Base-by-base conservation (phyloP, 225 moss, liverwort and hornwort species). In the Takakia lepidozioides region DNA sequence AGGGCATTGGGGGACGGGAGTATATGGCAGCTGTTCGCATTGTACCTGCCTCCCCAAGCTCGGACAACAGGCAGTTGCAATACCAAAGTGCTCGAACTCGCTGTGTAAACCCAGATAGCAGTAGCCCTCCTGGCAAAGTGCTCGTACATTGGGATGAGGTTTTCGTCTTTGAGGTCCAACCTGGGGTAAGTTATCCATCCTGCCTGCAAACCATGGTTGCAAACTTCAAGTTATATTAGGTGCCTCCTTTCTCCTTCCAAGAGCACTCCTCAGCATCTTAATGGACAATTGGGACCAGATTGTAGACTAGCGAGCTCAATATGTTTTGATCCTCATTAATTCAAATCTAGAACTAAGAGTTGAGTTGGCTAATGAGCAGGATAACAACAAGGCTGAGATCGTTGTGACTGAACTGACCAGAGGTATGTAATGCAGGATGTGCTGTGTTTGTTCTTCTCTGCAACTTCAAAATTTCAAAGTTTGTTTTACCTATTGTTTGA, bases 11-110 rank as follows among this genome's bases (percentile, higher is more conserved):
- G 44, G 95, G 95, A 24, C 84, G 95, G 19, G 95, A 98, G 49
- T 98, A 87, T 44, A 72, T 90, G 87, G 70, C 78, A 54, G 73
- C 87, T 52, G 54, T 87, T 38, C 84, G 75, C 51, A 69, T 98
- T 20, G 69, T 91, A 30, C 95, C 87, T 30, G 52, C 73, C 37
- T 48, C 53, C 70, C 42, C 82, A 80, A 57, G 60, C 52, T 55
- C 73, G 45, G 80, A 83, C 54, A 67, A 70, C 56, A 82, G 58
- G 46, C 82, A 81, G 52, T 50, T 85, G 11, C 90, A 87, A 38
- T 83, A 80, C 32, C 95, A 98, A 39, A 90, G 83, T 70, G 95
- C 95, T 41, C 87, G 95, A 19, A 91, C 95, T 36, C 73, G 80
- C 25, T 91, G 82, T 70, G 90, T 75, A 53, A 70, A 78, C 71